Percentiles rank a stretch among this genome's conserved stretches.
These are phyloP conservation scores for Neurospora sp. DNA, from an alignment of 495 filamentous ascomycete species.

Conservation along the genomic window DNA sequence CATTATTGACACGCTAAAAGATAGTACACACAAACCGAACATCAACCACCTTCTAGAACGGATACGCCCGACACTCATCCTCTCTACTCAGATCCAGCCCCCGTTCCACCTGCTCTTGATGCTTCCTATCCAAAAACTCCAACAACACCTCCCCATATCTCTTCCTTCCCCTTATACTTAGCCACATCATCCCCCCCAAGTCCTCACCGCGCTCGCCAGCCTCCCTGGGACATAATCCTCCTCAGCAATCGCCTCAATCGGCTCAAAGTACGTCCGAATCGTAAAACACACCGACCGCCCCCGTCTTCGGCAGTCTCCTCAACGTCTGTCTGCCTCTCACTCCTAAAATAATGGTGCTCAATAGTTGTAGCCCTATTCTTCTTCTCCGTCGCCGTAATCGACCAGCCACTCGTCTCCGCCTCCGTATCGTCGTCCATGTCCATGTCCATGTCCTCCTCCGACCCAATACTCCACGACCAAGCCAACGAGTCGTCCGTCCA, in stretches of 20 bases:
- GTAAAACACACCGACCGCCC: constrained; percentile 75
- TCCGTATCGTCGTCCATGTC: constrained; percentile 34
- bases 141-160: constrained; percentile 68
- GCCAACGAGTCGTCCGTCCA: constrained; percentile 64
- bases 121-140: constrained; percentile 72
- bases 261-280: constrained; percentile 70
- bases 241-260: constrained; percentile 51
- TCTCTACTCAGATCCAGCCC: constrained; percentile 54
- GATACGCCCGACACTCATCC: constrained; percentile 40
- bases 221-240: constrained; percentile 64
- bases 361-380: constrained; percentile 71
- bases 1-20: neutral
- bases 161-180: constrained; percentile 75
- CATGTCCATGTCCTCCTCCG: constrained; percentile 60
- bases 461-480: constrained; percentile 67
- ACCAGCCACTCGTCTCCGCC: constrained; percentile 49
- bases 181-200: constrained; percentile 83
- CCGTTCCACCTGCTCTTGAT: constrained; percentile 59
- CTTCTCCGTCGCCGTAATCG: constrained; percentile 62
- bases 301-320: constrained; percentile 58
- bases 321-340: constrained; percentile 74
- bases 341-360: constrained; percentile 66
- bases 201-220: constrained; percentile 62
- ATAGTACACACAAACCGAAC: neutral
- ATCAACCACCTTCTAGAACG: constrained; percentile 3